A percentile compares a stretch with the other conserved stretches of the same genome.
Conservation (phyloP, 2,329 filamentous ascomycete genomes). For the Apiospora marii region DNA sequence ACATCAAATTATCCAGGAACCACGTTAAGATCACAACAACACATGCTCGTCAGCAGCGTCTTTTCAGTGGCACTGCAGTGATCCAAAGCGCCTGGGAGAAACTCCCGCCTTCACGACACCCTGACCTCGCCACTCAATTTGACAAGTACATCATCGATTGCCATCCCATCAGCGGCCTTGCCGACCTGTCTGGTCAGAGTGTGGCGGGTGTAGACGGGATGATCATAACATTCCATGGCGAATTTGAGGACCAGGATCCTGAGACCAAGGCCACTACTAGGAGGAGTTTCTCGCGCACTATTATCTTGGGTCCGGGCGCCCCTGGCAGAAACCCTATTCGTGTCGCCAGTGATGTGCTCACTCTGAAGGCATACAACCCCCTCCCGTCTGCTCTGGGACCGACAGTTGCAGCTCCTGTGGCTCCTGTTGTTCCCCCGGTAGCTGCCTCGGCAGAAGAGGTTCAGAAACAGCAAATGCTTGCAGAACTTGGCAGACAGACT, state of each 20-base stretch:
- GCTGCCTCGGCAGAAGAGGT: slow-evolving; percentile 48
- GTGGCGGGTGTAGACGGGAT: slow-evolving; percentile 77
- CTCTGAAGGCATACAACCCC: slow-evolving; percentile 70
- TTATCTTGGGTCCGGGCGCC: slow-evolving; percentile 78
- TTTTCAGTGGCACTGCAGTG: slow-evolving; percentile 68
- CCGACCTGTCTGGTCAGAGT: slow-evolving; percentile 72
- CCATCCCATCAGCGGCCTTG: slow-evolving; percentile 74
- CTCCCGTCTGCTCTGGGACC: slow-evolving; percentile 49
- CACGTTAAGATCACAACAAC: slow-evolving; percentile 71
- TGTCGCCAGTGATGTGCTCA: slow-evolving; percentile 82
- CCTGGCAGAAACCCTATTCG: slow-evolving; percentile 70
- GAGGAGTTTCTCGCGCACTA: slow-evolving; percentile 83
- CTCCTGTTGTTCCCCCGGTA: slow-evolving; percentile 34
- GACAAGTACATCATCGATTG: slow-evolving; percentile 86
- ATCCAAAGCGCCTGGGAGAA: slow-evolving; percentile 74
- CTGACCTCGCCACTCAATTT: slow-evolving; percentile 70
- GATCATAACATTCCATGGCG: slow-evolving; percentile 80
- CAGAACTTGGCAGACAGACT: slow-evolving; percentile 78
- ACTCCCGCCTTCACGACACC: slow-evolving; percentile 78
- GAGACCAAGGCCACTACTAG: slow-evolving; percentile 64
- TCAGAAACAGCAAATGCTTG: slow-evolving; percentile 73
- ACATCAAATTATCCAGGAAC: slow-evolving; percentile 82
- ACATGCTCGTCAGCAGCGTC: slow-evolving; percentile 68
- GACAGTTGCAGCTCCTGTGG: slow-evolving; percentile 34
- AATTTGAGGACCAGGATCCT: slow-evolving; percentile 78